A percentile compares a stretch with the other conserved stretches of the same genome.
Evolutionary conservation across 495 filamentous ascomycete genomes (phyloP).

Genomic region (Lasiosphaeria ovina): DNA sequence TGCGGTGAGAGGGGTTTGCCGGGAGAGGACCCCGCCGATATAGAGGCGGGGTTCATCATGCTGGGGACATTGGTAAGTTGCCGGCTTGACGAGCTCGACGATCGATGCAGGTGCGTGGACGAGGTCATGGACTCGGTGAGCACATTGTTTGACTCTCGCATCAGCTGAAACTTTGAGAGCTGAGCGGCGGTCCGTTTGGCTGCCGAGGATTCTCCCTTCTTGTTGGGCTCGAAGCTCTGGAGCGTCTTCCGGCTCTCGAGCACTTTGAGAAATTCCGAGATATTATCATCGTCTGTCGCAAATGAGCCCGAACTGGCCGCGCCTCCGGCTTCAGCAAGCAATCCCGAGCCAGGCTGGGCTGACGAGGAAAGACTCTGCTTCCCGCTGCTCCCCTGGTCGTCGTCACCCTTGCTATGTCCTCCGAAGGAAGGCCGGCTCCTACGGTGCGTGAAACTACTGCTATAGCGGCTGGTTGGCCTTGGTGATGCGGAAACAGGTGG

Average conservation of each 20-base stretch:
- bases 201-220: slow-evolving; percentile 54
- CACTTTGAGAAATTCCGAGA: slow-evolving; percentile 86
- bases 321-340: slow-evolving; percentile 68
- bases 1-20: slow-evolving; percentile 92
- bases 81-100: slow-evolving; percentile 78
- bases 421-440: slow-evolving; percentile 72
- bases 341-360: slow-evolving; percentile 80
- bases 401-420: slow-evolving; percentile 68
- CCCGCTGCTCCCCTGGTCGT: slow-evolving; percentile 83
- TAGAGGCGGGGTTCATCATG: slow-evolving; percentile 78
- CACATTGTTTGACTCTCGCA: slow-evolving; percentile 81
- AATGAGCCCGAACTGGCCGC: slow-evolving; percentile 75
- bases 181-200: slow-evolving; percentile 66
- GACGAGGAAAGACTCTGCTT: slow-evolving; percentile 83
- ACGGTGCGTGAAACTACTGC: slow-evolving; percentile 63
- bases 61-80: slow-evolving; percentile 79
- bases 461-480: slow-evolving; percentile 73
- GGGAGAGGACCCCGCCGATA: slow-evolving; percentile 81
- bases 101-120: slow-evolving; percentile 76
- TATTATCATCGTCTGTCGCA: slow-evolving; percentile 84
- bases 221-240: slow-evolving; percentile 61
- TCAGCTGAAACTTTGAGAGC: slow-evolving; percentile 72
- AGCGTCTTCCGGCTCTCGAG: slow-evolving; percentile 79
- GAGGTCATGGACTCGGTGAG: slow-evolving; percentile 87
- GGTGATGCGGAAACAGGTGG: slow-evolving; percentile 52